These are phyloP conservation scores for Microsporum ferrugineum DNA, from an alignment of 2,329 filamentous ascomycete genomes.

Conservation along the genomic window DNA sequence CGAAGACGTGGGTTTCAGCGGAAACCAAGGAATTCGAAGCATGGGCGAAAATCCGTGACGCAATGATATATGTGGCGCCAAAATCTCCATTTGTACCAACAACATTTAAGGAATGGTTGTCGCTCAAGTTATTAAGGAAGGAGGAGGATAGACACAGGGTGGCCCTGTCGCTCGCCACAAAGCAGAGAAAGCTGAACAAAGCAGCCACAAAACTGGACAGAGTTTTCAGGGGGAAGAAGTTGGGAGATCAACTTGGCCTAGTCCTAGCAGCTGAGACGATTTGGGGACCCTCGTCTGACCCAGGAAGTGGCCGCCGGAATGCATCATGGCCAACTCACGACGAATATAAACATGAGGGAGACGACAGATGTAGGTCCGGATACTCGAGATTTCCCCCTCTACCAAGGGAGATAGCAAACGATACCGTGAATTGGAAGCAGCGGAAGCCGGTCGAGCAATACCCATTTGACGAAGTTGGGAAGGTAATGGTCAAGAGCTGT, in stretches of 20 bases:
- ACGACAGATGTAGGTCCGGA: conserved; percentile 21
- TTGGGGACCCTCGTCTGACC: conserved; percentile 16
- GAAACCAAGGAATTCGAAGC: conserved; percentile 19
- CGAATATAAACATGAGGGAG: conserved; percentile 25
- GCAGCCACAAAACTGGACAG: conserved; percentile 7
- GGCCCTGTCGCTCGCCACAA: background rate
- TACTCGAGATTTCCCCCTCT: conserved; percentile 23
- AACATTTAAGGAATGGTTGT: conserved; percentile 19
- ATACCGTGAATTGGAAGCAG: conserved; percentile 25
- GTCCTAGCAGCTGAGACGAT: conserved; percentile 22
- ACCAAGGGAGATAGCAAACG: conserved; percentile 24
- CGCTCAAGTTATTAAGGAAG: conserved; percentile 14
- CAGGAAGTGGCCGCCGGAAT: conserved; percentile 9
- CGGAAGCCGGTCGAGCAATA: conserved; percentile 15
- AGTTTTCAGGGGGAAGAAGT: conserved; percentile 16
- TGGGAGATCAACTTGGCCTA: conserved; percentile 17
- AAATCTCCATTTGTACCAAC: conserved; percentile 20
- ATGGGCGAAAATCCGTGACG: conserved; percentile 17
- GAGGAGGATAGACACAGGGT: conserved; percentile 11
- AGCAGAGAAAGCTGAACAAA: conserved; percentile 1
- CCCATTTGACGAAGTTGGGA: conserved; percentile 18
- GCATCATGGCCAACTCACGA: conserved; percentile 24
- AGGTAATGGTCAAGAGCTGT: conserved; percentile 2
- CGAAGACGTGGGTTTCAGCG: conserved; percentile 22
- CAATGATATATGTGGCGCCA: conserved; percentile 18